Evolutionary conservation across 129 eudicot species (phyloP).

Genomic region (Chrysanthemum lavandulifolium): DNA sequence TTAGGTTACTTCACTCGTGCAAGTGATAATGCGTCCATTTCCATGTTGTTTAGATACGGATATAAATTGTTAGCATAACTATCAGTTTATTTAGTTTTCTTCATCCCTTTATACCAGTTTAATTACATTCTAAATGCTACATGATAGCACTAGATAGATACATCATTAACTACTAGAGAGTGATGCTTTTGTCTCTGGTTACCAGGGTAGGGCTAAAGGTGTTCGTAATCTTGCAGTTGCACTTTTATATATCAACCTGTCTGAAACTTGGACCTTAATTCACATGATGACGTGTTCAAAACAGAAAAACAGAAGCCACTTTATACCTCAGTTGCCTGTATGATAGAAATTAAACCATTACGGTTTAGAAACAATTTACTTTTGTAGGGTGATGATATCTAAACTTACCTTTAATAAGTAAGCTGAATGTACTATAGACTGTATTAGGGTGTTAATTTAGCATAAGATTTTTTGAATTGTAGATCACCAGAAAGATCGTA

Average conservation of each 20-base stretch:
- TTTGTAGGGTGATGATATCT: background rate
- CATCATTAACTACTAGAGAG: too few species aligned
- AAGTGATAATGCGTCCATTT: too few species aligned
- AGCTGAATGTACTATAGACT: constrained; percentile 6
- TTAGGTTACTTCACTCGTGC: background rate
- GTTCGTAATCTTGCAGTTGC: background rate
- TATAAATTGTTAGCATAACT: too few species aligned
- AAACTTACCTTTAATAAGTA: background rate
- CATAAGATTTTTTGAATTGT: background rate
- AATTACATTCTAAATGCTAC: too few species aligned
- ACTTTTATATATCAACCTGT: background rate
- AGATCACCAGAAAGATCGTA: background rate
- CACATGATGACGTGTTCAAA: constrained; percentile 7
- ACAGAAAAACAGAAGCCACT: background rate
- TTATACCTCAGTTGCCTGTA: background rate
- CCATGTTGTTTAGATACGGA: too few species aligned
- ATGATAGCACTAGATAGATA: too few species aligned
- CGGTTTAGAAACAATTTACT: constrained; percentile 1
- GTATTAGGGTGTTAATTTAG: background rate
- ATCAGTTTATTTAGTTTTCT: too few species aligned
- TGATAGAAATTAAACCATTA: constrained; percentile 7
- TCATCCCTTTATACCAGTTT: too few species aligned
- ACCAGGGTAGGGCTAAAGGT: too few species aligned
- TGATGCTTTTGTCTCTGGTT: too few species aligned
- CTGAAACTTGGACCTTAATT: background rate